Evolutionary conservation across 2,329 filamentous ascomycete species (phyloP).

Genomic region (Aspergillus versicolor): DNA sequence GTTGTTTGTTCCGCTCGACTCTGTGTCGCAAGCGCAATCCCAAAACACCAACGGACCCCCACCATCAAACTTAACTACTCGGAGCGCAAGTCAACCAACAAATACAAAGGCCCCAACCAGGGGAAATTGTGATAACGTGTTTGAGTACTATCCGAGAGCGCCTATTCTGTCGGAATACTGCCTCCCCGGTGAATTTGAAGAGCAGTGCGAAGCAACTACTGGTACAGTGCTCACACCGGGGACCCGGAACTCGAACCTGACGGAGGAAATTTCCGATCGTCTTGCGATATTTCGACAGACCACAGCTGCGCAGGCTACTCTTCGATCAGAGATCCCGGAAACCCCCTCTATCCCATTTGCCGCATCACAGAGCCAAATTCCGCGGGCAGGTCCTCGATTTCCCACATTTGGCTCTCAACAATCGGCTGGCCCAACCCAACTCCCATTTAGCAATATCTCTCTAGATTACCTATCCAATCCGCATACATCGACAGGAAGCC

Average conservation of each 20-base stretch:
- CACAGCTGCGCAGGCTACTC: neutral
- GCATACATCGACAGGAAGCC: neutral
- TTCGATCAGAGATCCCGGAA: conserved; percentile 21
- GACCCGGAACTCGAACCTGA: neutral
- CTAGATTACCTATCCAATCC: neutral
- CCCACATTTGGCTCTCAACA: conserved; percentile 1
- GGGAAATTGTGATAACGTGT: neutral
- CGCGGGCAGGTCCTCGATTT: neutral
- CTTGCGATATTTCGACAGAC: neutral
- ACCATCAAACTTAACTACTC: neutral
- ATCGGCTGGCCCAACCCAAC: neutral
- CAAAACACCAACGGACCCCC: neutral
- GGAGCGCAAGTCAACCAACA: neutral
- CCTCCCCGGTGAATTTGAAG: conserved; percentile 17
- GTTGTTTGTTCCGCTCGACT: conserved; percentile 18
- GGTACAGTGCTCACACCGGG: neutral
- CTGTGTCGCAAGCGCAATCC: conserved; percentile 1
- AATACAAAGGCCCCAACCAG: neutral
- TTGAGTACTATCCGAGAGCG: conserved; percentile 13
- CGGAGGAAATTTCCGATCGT: neutral
- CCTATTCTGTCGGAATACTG: conserved; percentile 17
- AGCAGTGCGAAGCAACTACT: neutral
- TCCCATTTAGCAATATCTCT: conserved; percentile 4
- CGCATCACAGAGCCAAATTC: conserved; percentile 3
- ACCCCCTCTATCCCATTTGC: conserved; percentile 15